Base-by-base conservation (phyloP, 2,329 filamentous ascomycete species). In the Ophiostoma piceae region DNA sequence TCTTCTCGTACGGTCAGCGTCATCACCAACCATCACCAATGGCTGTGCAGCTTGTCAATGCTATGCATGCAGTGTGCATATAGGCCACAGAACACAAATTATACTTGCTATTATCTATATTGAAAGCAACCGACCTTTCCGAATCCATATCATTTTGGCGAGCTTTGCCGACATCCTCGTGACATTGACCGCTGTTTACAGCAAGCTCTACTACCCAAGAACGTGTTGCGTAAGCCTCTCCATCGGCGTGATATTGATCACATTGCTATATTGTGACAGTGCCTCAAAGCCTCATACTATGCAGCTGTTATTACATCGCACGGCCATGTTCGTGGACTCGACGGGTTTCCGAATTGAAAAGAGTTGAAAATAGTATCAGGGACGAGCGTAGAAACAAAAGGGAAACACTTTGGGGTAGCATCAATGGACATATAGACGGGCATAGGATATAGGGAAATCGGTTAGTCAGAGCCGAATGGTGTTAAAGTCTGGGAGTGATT, bases 171-270 rank as follows among this genome's bases (percentile, higher is more conserved):
- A 35, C 12, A 19, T 62, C 51, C 2, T 32, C 26, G 57, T 35
- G 26, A 32, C 54, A 29, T 6, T 32, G 22, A 32, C 12, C 22
- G 26, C 54, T 12, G n/a, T 11, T 8, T 62, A 19, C 26, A 6
- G 26, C 57, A 26, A 62, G 51, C 22, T 62, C 22, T 62, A 11
- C 57, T 1, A 62, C 57, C 57, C 26, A 62, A 29, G 16, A 29
- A 62, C 22, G 26, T 19, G 26, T 57, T 62, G 57, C 57, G 57
- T 62, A 62, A 35, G 57, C 57, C 57, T 62, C 57, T 12, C 51
- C 22, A 57, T 57, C 11, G 29, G 51, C 11, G 51, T 9, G 51
- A 57, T 57, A 26, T 57, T 7, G 12, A 57, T 57, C 16, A 26
- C 11, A 57, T 26, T 57, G 51, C n/a, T 26, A 8, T 26, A 26